A percentile compares a stretch with the other conserved stretches of the same genome.
phyloP scores from a whole-genome alignment of 805 yeast species.

The Starmerella gropengiesseri region DNA sequence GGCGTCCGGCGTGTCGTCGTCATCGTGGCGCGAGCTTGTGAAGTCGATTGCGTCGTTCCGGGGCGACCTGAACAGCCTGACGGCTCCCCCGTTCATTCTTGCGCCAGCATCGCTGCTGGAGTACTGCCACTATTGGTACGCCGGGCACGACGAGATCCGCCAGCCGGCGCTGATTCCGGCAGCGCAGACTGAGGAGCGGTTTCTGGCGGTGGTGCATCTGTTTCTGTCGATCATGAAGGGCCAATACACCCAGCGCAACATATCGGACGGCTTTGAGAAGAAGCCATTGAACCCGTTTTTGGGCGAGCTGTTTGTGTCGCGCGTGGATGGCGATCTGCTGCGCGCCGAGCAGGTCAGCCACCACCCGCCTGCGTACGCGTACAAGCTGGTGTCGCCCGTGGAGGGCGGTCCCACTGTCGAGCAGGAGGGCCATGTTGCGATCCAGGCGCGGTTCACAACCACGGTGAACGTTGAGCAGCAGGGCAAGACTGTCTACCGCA shows the following conservation, averaged over 20 bases:
- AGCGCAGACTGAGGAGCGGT: constrained; percentile 42
- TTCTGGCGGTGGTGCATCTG: constrained; percentile 80
- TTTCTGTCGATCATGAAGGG: constrained; percentile 83
- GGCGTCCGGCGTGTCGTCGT: constrained; percentile 10
- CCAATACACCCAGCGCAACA: constrained; percentile 88
- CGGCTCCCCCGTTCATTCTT: constrained; percentile 95
- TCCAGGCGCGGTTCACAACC: constrained; percentile 72
- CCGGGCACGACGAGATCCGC: constrained; percentile 72
- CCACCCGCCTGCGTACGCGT: constrained; percentile 97
- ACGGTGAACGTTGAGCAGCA: constrained; percentile 79
- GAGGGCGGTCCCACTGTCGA: constrained; percentile 42
- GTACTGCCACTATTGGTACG: constrained; percentile 94
- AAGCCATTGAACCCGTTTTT: constrained; percentile 93
- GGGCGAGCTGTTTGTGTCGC: constrained; percentile 88
- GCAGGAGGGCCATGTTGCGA: constrained; percentile 82
- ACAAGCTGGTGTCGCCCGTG: constrained; percentile 52
- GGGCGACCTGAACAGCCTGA: constrained; percentile 83
- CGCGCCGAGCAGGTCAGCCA: constrained; percentile 91
- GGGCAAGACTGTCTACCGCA: constrained; percentile 69
- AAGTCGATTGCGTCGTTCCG: constrained; percentile 85
- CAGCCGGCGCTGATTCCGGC: constrained; percentile 45
- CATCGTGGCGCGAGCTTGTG: constrained; percentile 81
- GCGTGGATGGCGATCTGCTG: constrained; percentile 77
- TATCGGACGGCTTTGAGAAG: constrained; percentile 88
- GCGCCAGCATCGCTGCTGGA: constrained; percentile 83